phyloP scores from a whole-genome alignment of 371 early-diverging fungal species.

The Phascolomyces articulosus region DNA sequence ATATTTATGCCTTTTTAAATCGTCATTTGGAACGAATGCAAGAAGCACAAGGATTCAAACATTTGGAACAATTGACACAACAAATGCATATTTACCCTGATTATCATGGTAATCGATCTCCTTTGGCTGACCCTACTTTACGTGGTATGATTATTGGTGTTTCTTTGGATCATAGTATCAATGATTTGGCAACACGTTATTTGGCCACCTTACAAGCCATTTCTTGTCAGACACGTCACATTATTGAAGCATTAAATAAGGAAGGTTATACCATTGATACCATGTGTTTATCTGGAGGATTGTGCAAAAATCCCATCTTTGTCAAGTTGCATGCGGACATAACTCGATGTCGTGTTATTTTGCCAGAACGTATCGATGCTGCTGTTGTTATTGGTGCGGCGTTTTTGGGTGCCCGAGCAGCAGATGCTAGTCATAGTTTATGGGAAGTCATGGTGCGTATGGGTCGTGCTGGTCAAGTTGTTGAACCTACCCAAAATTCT shows the following conservation, averaged over 20 bases:
- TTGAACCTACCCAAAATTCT: conserved; percentile 47
- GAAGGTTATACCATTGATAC: conserved; percentile 63
- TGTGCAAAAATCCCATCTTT: conserved; percentile 66
- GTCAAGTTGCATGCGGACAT: conserved; percentile 66
- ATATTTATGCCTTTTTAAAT: conserved; percentile 58
- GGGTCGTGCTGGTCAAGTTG: conserved; percentile 51
- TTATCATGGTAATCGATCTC: conserved; percentile 80
- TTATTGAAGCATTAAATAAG: conserved; percentile 55
- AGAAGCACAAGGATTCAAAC: conserved; percentile 19
- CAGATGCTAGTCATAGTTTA: conserved; percentile 32
- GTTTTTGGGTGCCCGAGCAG: conserved; percentile 67
- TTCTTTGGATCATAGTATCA: conserved; percentile 56
- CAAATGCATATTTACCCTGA: conserved; percentile 74
- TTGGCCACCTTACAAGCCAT: conserved; percentile 68
- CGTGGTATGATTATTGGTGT: conserved; percentile 68
- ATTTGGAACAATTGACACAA: conserved; percentile 49
- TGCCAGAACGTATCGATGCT: conserved; percentile 63
- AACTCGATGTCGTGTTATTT: conserved; percentile 54
- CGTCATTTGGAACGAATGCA: conserved; percentile 37
- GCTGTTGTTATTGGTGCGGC: conserved; percentile 77
- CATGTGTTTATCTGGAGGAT: conserved; percentile 72
- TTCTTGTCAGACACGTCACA: conserved; percentile 66
- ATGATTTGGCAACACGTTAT: conserved; percentile 64
- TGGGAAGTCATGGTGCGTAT: conserved; percentile 66
- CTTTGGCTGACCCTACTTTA: conserved; percentile 68